phyloP scores from a whole-genome alignment of 2,329 filamentous ascomycete genomes.

The Zymoseptoria passerinii region DNA sequence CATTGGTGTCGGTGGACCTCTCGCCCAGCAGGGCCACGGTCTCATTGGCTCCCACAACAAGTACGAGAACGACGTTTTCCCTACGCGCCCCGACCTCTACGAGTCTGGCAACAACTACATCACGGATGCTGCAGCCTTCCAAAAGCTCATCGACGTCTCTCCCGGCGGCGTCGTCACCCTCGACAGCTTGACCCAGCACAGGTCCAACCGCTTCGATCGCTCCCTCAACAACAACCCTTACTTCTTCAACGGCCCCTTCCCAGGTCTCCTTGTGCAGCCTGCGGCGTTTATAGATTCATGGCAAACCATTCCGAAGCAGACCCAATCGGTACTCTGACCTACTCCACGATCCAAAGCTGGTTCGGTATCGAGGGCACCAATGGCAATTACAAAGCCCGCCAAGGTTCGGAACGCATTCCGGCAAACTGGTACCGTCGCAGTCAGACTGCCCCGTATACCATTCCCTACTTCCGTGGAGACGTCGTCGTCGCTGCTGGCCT shows the following conservation, averaged over 20 bases:
- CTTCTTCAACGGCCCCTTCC: constrained; percentile 19
- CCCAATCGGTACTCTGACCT: constrained; percentile 12
- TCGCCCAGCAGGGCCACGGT: constrained; percentile 15
- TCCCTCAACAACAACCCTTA: constrained; percentile 26
- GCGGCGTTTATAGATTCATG: constrained; percentile 27
- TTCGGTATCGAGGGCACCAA: constrained; percentile 17
- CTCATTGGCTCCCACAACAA: constrained; percentile 27
- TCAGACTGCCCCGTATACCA: constrained; percentile 25
- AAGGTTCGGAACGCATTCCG: constrained; percentile 19
- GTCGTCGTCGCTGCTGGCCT: constrained; percentile 13
- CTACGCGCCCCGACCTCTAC: constrained; percentile 29
- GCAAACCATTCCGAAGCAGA: constrained; percentile 20
- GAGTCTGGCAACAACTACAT: constrained; percentile 23
- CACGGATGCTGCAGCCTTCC: constrained; percentile 20
- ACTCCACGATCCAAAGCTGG: constrained; percentile 13
- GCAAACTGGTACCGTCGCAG: constrained; percentile 27
- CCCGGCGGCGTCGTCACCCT: constrained; percentile 14
- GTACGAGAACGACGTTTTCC: constrained; percentile 31
- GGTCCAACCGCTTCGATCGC: constrained; percentile 14
- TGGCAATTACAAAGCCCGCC: constrained; percentile 11
- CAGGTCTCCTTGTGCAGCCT: constrained; percentile 22
- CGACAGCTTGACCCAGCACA: constrained; percentile 10
- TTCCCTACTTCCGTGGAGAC: constrained; percentile 23
- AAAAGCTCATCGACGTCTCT: constrained; percentile 21
- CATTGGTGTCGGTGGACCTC: constrained; percentile 4